A percentile compares a stretch with the other conserved stretches of the same genome.
phyloP scores from a whole-genome alignment of 495 filamentous ascomycete species.

The Niebla homalea region DNA sequence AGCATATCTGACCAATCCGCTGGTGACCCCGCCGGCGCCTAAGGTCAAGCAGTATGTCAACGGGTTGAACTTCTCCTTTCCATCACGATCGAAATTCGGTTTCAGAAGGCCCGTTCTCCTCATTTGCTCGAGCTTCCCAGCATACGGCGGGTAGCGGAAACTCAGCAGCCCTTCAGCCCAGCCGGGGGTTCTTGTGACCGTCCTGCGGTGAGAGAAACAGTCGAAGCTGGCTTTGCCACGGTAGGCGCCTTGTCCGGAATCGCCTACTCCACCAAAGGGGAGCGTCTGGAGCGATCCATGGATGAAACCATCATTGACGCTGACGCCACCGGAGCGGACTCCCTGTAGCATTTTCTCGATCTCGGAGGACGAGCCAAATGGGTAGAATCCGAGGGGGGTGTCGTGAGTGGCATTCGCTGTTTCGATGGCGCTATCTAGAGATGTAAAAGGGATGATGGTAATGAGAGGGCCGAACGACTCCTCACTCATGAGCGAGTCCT shows the following conservation, averaged over 20 bases:
- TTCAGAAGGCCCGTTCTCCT: conserved; percentile 39
- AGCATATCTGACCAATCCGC: conserved; percentile 29
- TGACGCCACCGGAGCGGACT: conserved; percentile 63
- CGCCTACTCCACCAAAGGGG: conserved; percentile 83
- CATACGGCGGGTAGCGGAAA: conserved; percentile 73
- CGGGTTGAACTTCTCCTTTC: conserved; percentile 40
- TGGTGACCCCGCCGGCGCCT: conserved; percentile 30
- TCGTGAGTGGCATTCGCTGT: conserved; percentile 62
- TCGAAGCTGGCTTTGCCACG: conserved; percentile 76
- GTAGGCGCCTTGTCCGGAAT: conserved; percentile 72
- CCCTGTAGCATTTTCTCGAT: conserved; percentile 52
- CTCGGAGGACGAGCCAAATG: conserved; percentile 70
- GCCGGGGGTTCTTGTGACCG: conserved; percentile 57
- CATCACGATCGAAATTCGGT: conserved; percentile 77
- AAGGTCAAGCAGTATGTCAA: conserved; percentile 32
- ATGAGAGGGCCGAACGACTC: conserved; percentile 89
- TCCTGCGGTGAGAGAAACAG: conserved; percentile 66
- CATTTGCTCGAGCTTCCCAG: conserved; percentile 45
- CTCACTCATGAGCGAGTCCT: conserved; percentile 63
- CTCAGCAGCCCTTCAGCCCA: conserved; percentile 70
- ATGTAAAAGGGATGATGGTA: conserved; percentile 58
- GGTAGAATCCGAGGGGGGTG: conserved; percentile 70
- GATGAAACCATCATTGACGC: conserved; percentile 71
- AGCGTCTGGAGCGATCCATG: conserved; percentile 65
- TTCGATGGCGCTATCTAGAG: conserved; percentile 67